Evolutionary conservation across 2,329 filamentous ascomycete species (phyloP).

Genomic region (Colletotrichum shisoi): DNA sequence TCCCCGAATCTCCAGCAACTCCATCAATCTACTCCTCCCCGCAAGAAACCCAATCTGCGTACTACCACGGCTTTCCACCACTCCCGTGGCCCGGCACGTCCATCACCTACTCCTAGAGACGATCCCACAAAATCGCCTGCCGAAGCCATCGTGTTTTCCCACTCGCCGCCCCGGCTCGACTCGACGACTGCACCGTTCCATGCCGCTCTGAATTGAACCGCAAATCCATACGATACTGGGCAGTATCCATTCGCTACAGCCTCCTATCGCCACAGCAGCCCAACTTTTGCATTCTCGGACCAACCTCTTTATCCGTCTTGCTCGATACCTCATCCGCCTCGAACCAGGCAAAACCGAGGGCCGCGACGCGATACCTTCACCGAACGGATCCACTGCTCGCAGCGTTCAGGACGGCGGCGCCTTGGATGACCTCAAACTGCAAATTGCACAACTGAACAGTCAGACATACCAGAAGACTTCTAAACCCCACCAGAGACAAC

Average conservation of each 20-base stretch:
- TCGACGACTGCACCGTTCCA: not conserved
- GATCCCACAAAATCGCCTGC: not conserved
- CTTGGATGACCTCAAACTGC: slow-evolving; percentile 36
- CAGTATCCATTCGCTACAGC: not conserved
- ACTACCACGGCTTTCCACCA: slow-evolving; percentile 26
- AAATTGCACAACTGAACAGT: slow-evolving; percentile 31
- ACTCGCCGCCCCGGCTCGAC: not conserved
- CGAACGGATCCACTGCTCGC: slow-evolving; percentile 37
- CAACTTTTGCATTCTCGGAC: not conserved
- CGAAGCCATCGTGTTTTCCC: not conserved
- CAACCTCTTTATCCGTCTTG: not conserved
- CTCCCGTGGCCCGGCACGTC: slow-evolving; percentile 6
- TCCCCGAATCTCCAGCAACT: slow-evolving; percentile 17
- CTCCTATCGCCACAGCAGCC: not conserved
- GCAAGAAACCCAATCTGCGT: slow-evolving; percentile 20
- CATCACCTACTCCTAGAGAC: not conserved
- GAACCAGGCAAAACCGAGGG: not conserved
- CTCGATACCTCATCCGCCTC: not conserved
- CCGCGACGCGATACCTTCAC: slow-evolving; percentile 3
- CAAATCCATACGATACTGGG: not conserved
- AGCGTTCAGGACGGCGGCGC: slow-evolving; percentile 37
- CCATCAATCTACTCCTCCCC: slow-evolving; percentile 29
- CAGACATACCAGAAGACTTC: slow-evolving; percentile 2
- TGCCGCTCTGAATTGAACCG: not conserved
- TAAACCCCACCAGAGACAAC: slow-evolving; percentile 1